Percentiles rank a stretch among this genome's conserved stretches.
Conservation (phyloP, 1,139 yeast species). For the Hansenula anomala region DNA sequence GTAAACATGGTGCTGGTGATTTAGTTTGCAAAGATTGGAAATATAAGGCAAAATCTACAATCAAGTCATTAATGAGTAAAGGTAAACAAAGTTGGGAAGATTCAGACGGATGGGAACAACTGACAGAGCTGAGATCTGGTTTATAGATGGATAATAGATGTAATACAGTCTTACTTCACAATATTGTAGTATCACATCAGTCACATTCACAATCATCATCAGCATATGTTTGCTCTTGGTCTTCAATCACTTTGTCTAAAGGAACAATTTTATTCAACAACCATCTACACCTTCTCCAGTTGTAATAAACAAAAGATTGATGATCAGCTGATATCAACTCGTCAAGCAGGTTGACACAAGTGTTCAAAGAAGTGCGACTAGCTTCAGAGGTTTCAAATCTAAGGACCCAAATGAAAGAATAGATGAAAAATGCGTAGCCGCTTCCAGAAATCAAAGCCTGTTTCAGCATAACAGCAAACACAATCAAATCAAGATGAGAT, state of each 20-base stretch:
- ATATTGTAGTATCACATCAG: too few species aligned
- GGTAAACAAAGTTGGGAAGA: conserved; percentile 81
- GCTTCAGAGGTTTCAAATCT: conserved; percentile 41
- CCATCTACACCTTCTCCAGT: background rate
- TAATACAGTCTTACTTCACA: background rate
- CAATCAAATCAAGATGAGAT: conserved; percentile 34
- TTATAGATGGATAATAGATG: conserved; percentile 9
- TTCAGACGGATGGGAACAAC: conserved; percentile 68
- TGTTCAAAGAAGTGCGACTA: conserved; percentile 30
- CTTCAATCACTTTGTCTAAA: background rate
- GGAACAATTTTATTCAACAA: too few species aligned
- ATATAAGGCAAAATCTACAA: conserved; percentile 69
- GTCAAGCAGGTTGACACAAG: conserved; percentile 23
- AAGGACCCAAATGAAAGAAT: conserved; percentile 33
- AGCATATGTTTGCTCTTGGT: background rate
- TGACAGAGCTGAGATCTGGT: conserved; percentile 44
- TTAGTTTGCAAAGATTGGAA: conserved; percentile 90
- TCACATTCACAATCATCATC: background rate
- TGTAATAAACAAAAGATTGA: too few species aligned
- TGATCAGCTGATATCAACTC: background rate
- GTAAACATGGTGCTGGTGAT: conserved; percentile 79
- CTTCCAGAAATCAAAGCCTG: conserved; percentile 26
- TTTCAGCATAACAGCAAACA: conserved; percentile 27
- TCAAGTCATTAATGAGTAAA: conserved; percentile 73
- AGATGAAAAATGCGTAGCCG: conserved; percentile 30